These are phyloP conservation scores for Mollisia scopiformis DNA, from an alignment of 2,329 filamentous ascomycete genomes.

Conservation along the genomic window DNA sequence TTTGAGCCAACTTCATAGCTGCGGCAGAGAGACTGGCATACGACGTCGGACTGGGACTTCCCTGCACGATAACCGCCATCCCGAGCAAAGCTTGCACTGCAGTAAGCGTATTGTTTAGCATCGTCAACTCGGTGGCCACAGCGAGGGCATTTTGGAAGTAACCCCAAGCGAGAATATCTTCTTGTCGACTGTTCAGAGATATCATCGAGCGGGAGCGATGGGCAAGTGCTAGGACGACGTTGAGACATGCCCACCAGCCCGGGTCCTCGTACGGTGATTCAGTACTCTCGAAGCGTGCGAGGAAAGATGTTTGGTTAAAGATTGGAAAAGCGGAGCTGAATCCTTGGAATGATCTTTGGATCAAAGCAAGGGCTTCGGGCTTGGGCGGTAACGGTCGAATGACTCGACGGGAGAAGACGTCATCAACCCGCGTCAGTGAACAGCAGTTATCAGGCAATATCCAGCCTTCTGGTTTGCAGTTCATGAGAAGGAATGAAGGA, in stretches of 20 bases:
- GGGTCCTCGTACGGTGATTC: conserved; percentile 17
- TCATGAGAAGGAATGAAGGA: not conserved
- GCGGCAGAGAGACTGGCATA: conserved; percentile 23
- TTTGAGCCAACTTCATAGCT: conserved; percentile 33
- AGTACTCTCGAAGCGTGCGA: conserved; percentile 14
- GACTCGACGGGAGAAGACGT: conserved; percentile 9
- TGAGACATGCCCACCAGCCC: conserved; percentile 32
- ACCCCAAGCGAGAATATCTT: conserved; percentile 22
- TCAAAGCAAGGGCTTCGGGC: conserved; percentile 13
- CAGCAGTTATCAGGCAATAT: not conserved
- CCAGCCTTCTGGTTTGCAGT: conserved; percentile 3
- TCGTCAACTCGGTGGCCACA: conserved; percentile 17
- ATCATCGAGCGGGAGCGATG: conserved; percentile 18
- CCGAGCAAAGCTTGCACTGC: conserved; percentile 33
- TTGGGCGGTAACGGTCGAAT: conserved; percentile 20
- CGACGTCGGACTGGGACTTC: conserved; percentile 27
- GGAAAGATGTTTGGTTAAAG: conserved; percentile 23
- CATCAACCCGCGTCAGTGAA: not conserved
- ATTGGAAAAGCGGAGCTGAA: conserved; percentile 26
- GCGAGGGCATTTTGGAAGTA: conserved; percentile 27
- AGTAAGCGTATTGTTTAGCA: conserved; percentile 13
- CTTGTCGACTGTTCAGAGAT: not conserved
- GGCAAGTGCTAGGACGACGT: conserved; percentile 30
- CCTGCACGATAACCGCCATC: conserved; percentile 30
- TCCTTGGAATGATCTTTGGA: conserved; percentile 18